Conservation (phyloP, 768 basidiomycete species). For the Termitomyces sp. region DNA sequence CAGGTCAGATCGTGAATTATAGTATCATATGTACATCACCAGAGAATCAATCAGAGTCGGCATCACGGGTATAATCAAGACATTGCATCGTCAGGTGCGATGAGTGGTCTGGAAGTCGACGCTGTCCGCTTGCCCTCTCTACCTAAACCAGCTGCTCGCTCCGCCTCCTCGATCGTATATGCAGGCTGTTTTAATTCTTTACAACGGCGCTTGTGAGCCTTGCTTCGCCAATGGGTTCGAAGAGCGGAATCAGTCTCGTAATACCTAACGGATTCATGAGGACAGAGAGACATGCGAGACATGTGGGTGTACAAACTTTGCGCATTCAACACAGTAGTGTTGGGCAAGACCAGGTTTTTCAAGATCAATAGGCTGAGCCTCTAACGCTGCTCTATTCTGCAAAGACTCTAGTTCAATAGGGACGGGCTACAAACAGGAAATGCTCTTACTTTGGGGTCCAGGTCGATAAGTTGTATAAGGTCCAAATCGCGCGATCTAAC, state of each 20-base stretch:
- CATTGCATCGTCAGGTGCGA: neutral
- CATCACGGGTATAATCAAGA: neutral
- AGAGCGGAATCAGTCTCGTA: constrained; percentile 84
- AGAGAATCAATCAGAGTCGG: neutral
- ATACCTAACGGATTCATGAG: constrained; percentile 43
- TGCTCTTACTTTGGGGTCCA: constrained; percentile 70
- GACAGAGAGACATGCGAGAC: neutral
- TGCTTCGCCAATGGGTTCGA: constrained; percentile 80
- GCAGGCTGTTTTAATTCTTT: constrained; percentile 82
- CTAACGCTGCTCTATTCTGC: constrained; percentile 71
- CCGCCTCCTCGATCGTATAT: constrained; percentile 90
- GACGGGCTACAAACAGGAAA: neutral
- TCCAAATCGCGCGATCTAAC: constrained; percentile 82
- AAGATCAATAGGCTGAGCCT: constrained; percentile 82
- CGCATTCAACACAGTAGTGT: constrained; percentile 96
- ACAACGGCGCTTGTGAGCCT: constrained; percentile 88
- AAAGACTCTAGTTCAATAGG: neutral
- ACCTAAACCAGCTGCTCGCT: constrained; percentile 85
- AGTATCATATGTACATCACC: neutral
- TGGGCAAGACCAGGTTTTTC: constrained; percentile 91
- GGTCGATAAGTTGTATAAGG: constrained; percentile 88
- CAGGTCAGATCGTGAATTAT: neutral
- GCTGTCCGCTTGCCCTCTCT: constrained; percentile 43
- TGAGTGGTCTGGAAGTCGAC: constrained; percentile 1
- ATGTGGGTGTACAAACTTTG: constrained; percentile 55